phyloP scores from a whole-genome alignment of 345 rosid species.

The Capsella bursapastoris region DNA sequence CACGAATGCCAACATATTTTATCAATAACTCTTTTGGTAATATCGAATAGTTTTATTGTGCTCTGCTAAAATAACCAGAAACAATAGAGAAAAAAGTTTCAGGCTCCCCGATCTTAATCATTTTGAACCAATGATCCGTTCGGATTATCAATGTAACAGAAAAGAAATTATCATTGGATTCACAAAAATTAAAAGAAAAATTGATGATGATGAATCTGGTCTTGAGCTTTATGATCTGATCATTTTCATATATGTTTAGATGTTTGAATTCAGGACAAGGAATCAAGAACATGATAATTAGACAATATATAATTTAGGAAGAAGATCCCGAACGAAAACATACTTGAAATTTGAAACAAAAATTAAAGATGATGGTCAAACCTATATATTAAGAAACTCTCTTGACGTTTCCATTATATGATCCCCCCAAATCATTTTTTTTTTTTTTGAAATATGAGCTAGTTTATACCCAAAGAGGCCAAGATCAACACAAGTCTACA shows the following conservation, averaged over 20 bases:
- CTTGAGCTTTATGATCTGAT: slow-evolving; percentile 13
- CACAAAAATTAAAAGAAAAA: background rate
- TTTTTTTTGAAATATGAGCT: slow-evolving; percentile 20
- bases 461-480: background rate
- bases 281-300: slow-evolving; percentile 17
- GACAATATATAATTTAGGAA: background rate
- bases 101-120: background rate
- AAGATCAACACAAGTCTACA: slow-evolving; percentile 1
- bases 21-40: background rate
- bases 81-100: background rate
- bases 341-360: slow-evolving; percentile 5
- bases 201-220: slow-evolving; percentile 12
- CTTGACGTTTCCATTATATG: background rate
- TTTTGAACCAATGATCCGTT: slow-evolving; percentile 8
- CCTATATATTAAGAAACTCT: slow-evolving; percentile 3
- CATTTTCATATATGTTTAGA: background rate
- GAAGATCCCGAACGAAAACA: background rate
- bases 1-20: slow-evolving; percentile 53
- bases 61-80: background rate
- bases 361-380: slow-evolving; percentile 13
- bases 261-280: background rate
- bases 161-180: slow-evolving; percentile 22
- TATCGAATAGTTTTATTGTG: background rate
- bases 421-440: background rate
- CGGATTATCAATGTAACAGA: slow-evolving; percentile 7